These are phyloP conservation scores for Sporothrix brasiliensis DNA, from an alignment of 2,329 filamentous ascomycete species.

Conservation along the genomic window DNA sequence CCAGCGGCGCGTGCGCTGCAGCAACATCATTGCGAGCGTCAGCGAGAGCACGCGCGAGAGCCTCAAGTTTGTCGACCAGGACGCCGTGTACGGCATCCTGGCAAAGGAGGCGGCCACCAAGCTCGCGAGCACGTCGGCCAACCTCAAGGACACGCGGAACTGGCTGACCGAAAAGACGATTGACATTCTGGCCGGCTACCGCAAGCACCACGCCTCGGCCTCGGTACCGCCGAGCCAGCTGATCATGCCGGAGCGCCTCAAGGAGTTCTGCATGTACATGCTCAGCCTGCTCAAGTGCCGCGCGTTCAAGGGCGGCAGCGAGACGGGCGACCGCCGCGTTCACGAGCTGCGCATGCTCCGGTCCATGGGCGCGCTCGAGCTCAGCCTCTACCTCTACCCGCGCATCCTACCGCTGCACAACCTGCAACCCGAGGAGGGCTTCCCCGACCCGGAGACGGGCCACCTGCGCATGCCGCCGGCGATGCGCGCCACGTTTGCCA, in stretches of 20 bases:
- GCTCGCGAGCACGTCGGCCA: conserved; percentile 68
- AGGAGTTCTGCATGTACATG: conserved; percentile 96
- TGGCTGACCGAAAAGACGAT: conserved; percentile 88
- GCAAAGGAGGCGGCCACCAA: conserved; percentile 94
- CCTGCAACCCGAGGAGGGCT: conserved; percentile 83
- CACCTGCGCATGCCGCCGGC: conserved; percentile 81
- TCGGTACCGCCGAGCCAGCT: conserved; percentile 88
- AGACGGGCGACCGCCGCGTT: conserved; percentile 85
- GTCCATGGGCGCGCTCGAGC: conserved; percentile 80
- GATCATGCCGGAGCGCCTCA: conserved; percentile 91
- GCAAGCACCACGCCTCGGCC: conserved; percentile 84
- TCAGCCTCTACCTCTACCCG: conserved; percentile 92
- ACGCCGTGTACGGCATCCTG: conserved; percentile 84
- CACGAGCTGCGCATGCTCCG: conserved; percentile 91
- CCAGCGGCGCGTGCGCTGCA: conserved; percentile 86
- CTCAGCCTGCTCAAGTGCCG: conserved; percentile 86
- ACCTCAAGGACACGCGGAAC: conserved; percentile 82
- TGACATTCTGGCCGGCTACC: conserved; percentile 87
- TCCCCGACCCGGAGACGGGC: conserved; percentile 82
- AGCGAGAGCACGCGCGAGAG: conserved; percentile 80
- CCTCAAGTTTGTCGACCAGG: conserved; percentile 94
- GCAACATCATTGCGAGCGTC: conserved; percentile 90
- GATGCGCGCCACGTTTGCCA: conserved; percentile 80
- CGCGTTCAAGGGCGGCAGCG: conserved; percentile 89
- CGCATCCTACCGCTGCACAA: conserved; percentile 92